Percentiles rank a stretch among this genome's conserved stretches.
These are phyloP conservation scores for Carnegiea gigantea DNA, from an alignment of 179 eudicot species.

Conservation along the genomic window DNA sequence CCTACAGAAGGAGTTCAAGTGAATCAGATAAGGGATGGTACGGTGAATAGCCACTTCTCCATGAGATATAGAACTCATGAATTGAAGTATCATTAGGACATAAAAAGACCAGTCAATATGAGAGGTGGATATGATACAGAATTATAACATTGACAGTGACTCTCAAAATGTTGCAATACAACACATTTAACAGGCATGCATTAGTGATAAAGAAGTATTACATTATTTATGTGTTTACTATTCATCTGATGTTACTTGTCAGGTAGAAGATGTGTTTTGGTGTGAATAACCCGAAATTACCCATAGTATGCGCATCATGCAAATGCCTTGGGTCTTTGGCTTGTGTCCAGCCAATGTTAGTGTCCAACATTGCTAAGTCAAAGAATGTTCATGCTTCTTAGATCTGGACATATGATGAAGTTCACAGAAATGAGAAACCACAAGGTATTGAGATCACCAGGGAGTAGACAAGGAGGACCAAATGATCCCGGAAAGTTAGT, in stretches of 20 bases:
- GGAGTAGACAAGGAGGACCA: neutral
- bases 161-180: neutral
- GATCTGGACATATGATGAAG: neutral
- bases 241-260: neutral
- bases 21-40: conserved; percentile 22
- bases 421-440: neutral
- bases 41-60: neutral
- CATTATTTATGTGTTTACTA: neutral
- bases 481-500: neutral
- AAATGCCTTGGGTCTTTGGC: neutral
- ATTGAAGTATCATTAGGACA: neutral
- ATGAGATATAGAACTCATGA: neutral
- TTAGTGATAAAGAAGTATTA: neutral
- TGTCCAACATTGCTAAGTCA: neutral
- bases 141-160: neutral
- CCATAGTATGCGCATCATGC: neutral
- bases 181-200: neutral
- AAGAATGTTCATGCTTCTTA: neutral
- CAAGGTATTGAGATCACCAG: neutral
- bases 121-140: neutral
- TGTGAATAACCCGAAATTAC: neutral
- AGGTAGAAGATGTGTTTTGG: too few relatives aligned
- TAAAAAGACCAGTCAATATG: neutral
- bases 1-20: conserved; percentile 55
- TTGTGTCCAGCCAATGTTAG: neutral